Evolutionary conservation across 805 yeast species (phyloP), one percentile per base, ranked within the genome.

Genomic region (Helenozyma rhizophorensis): DNA sequence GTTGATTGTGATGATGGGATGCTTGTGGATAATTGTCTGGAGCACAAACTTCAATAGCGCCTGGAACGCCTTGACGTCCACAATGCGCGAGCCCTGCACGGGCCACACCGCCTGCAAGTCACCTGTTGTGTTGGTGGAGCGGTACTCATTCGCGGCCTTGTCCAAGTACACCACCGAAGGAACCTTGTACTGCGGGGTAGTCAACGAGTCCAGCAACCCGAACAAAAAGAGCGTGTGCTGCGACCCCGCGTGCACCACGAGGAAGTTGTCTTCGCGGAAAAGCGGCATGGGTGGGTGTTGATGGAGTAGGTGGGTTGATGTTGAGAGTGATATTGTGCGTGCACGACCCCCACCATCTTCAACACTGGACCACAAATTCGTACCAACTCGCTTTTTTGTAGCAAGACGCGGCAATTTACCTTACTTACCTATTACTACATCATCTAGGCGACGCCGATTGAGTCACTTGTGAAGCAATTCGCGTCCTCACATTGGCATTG

Each of bases 241-340:
- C 2, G 95, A 82, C 18, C 96, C 96, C 1, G 95, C 85, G 34
- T 86, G 80, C 18, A 89, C 73, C 18, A 89, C 73, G 16, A 67
- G 54, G 42, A 62, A 66, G 51, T 53, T 60, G 31, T 67, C 72
- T 47, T 67, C 72, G 47, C 68, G 62, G 42, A 56, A 67, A 34
- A 65, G 60, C 9, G 71, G 71, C 72, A 67, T 67, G 32, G 23
- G 15, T 12, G 4, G 15, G 16, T 36, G 14, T 19, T 27, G 17
- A 4, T 23, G 14, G 32, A 23, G 32, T 16, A 30, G 15, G 19
- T n/a, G n/a, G n/a, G 17, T 21, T 34, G 30, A 24, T 30, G 34
- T 12, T 15, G 18, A 23, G 8, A 14, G 18, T 6, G 23, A 15
- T 21, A 19, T 12, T n/a, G n/a, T n/a, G n/a, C n/a, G n/a, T n/a